Percentiles rank a stretch among this genome's conserved stretches.
Evolutionary conservation across 2,329 filamentous ascomycete species (phyloP).

Genomic region (Fusarium haematococcum): DNA sequence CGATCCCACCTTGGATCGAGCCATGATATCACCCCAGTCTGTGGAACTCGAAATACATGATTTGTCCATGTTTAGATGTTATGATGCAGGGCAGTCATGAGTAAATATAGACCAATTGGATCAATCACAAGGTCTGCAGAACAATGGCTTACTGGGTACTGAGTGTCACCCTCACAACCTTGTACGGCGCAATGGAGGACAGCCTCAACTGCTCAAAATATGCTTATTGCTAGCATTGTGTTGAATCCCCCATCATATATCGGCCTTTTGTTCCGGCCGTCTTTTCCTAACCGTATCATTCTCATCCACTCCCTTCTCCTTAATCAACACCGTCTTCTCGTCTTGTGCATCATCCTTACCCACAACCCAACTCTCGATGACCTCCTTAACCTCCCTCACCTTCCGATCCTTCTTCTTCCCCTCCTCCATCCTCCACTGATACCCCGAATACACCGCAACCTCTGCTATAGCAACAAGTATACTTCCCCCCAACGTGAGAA

Average conservation of each 20-base stretch:
- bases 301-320: constrained; percentile 32
- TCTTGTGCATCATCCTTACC: constrained; percentile 52
- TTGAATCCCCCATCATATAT: constrained; percentile 5
- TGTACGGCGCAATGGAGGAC: not conserved
- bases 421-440: constrained; percentile 77
- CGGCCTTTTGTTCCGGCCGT: constrained; percentile 22
- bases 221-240: not conserved
- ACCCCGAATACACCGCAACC: constrained; percentile 81
- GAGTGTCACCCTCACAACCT: no score
- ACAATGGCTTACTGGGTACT: not conserved
- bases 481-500: constrained; percentile 77
- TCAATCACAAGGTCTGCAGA: not conserved
- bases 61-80: not conserved
- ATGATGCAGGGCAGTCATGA: not conserved
- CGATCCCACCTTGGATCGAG: not conserved
- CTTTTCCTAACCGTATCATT: constrained; percentile 45
- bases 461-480: constrained; percentile 79
- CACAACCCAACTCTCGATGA: constrained; percentile 79
- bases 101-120: not conserved
- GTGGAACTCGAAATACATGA: not conserved
- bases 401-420: constrained; percentile 73
- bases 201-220: not conserved
- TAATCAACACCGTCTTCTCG: constrained; percentile 42
- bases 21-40: constrained; percentile 31
- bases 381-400: constrained; percentile 73